These are phyloP conservation scores for Candida sp. DNA, from an alignment of 1,139 yeast genomes.

Conservation along the genomic window DNA sequence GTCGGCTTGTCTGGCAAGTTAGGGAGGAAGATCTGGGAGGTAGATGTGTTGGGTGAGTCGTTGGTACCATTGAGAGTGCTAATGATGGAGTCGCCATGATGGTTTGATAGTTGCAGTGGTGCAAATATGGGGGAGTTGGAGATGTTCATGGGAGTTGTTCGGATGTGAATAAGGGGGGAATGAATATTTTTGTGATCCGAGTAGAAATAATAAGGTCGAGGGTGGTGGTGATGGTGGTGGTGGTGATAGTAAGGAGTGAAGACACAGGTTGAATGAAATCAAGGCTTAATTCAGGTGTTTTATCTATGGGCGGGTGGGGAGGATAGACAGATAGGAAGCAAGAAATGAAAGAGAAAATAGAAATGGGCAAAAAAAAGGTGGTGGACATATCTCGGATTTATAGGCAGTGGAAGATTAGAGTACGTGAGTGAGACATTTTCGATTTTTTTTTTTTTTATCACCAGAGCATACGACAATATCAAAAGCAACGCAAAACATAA, in stretches of 20 bases:
- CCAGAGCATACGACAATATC: background rate
- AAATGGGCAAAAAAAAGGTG: background rate
- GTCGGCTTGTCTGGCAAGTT: conserved; percentile 54
- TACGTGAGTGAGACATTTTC: too few relatives aligned
- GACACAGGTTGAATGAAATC: too few relatives aligned
- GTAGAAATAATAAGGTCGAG: background rate
- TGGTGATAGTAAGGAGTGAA: too few relatives aligned
- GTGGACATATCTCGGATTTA: background rate
- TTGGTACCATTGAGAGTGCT: conserved; percentile 2
- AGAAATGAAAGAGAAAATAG: background rate
- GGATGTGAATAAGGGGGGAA: background rate
- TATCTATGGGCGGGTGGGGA: background rate
- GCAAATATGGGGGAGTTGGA: conserved; percentile 18
- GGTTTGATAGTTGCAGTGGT: conserved; percentile 14
- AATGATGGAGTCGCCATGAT: conserved; percentile 1
- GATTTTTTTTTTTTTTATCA: too few relatives aligned
- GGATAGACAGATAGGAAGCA: background rate
- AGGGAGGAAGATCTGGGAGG: conserved; percentile 35
- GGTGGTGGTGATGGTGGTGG: background rate
- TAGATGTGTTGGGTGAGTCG: conserved; percentile 30
- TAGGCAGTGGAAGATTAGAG: background rate
- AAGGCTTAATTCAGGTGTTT: too few relatives aligned
- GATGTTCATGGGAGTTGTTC: conserved; percentile 3
- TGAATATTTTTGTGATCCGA: background rate
- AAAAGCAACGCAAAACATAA: too few relatives aligned